phyloP scores from a whole-genome alignment of 179 eudicot genomes.

The Gypsophila paniculata region DNA sequence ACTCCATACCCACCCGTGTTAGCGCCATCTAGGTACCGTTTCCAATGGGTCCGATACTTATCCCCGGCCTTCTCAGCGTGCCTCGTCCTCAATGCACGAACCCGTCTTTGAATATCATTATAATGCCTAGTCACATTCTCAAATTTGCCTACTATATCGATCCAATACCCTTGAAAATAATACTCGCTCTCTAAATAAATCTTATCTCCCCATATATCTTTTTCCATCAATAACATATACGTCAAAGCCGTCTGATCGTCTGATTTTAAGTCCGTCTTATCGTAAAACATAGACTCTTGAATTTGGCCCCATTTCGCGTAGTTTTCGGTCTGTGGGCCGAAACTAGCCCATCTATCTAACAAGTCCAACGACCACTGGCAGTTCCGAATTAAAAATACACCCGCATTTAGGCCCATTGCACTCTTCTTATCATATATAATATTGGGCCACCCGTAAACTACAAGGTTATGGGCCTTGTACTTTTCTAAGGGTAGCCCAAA shows the following conservation, averaged over 20 bases:
- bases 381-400: slow-evolving; percentile 46
- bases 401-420: slow-evolving; percentile 42
- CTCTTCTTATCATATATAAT: slow-evolving; percentile 33
- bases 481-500: slow-evolving; percentile 34
- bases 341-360: slow-evolving; percentile 39
- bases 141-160: slow-evolving; percentile 26
- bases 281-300: slow-evolving; percentile 26
- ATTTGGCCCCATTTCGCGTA: slow-evolving; percentile 41
- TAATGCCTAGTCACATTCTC: slow-evolving; percentile 28
- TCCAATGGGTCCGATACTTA: slow-evolving; percentile 27
- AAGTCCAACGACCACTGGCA: slow-evolving; percentile 61
- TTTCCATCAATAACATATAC: slow-evolving; percentile 32
- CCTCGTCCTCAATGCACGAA: slow-evolving; percentile 27
- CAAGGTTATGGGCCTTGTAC: slow-evolving; percentile 33
- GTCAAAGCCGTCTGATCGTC: slow-evolving; percentile 51
- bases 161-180: slow-evolving; percentile 47
- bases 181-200: slow-evolving; percentile 37
- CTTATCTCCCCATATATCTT: slow-evolving; percentile 35
- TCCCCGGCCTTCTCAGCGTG: slow-evolving; percentile 38
- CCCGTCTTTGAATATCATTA: slow-evolving; percentile 19
- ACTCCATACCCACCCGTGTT: slow-evolving; percentile 25
- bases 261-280: slow-evolving; percentile 37
- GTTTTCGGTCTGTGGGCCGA: slow-evolving; percentile 46
- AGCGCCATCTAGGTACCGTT: slow-evolving; percentile 11
- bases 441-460: slow-evolving; percentile 36